phyloP scores from a whole-genome alignment of 176 grass and related monocot species.

The Eleusine indica region DNA sequence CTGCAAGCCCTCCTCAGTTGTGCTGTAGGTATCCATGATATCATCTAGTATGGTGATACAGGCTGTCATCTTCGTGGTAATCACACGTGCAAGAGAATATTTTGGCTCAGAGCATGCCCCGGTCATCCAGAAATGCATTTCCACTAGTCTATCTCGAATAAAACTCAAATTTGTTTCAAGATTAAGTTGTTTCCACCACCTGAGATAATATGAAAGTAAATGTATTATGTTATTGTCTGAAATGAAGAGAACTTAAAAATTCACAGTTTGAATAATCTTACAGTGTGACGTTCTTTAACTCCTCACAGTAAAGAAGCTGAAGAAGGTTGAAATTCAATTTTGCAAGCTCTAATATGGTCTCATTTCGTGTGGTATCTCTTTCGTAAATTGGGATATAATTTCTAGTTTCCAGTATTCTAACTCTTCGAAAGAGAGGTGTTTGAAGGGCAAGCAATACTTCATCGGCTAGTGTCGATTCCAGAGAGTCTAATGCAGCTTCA shows the following conservation, averaged over 20 bases:
- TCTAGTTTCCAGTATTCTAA: conserved; percentile 33
- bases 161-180: conserved; percentile 27
- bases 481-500: conserved; percentile 5
- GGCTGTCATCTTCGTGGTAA: conserved; percentile 18
- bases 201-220: conserved; percentile 3
- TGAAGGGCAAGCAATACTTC: conserved; percentile 22
- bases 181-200: conserved; percentile 42
- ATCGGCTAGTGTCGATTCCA: neutral
- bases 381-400: conserved; percentile 44
- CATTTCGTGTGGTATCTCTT: conserved; percentile 29
- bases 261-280: conserved; percentile 24
- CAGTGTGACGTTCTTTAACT: conserved; percentile 38
- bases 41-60: conserved; percentile 44
- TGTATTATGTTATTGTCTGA: neutral
- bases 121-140: conserved; percentile 45
- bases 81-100: conserved; percentile 21
- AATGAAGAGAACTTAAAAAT: neutral
- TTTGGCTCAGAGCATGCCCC: conserved; percentile 27
- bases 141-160: conserved; percentile 39
- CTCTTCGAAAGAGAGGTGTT: conserved; percentile 38
- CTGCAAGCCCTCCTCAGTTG: conserved; percentile 28
- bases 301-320: conserved; percentile 53
- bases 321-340: conserved; percentile 59
- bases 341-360: conserved; percentile 43
- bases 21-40: conserved; percentile 36